A percentile compares a stretch with the other conserved stretches of the same genome.
Evolutionary conservation across 345 rosid genomes (phyloP).

Genomic region (Citrus unshiu): DNA sequence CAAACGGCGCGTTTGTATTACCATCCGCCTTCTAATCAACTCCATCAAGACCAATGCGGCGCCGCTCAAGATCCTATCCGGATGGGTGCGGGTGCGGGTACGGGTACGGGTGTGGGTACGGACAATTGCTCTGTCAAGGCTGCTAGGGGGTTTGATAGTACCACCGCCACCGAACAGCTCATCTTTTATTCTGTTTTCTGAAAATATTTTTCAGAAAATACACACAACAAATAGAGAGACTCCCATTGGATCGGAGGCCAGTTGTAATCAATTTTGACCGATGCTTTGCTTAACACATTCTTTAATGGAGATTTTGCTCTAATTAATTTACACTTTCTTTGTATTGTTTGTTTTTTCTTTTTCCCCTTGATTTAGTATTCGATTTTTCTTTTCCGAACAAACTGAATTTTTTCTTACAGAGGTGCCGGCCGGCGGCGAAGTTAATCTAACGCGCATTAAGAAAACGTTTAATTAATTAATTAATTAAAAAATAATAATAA

Average conservation of each 20-base stretch:
- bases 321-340: neutral
- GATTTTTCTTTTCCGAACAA: too few relatives aligned
- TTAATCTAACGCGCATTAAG: neutral
- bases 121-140: slow-evolving; percentile 10
- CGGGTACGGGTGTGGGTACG: neutral
- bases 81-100: neutral
- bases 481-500: too few relatives aligned
- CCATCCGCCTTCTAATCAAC: slow-evolving; percentile 50
- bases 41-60: slow-evolving; percentile 22
- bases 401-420: too few relatives aligned
- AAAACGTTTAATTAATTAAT: too few relatives aligned
- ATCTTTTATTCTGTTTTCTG: slow-evolving; percentile 24
- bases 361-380: too few relatives aligned
- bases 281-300: neutral
- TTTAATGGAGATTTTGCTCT: neutral
- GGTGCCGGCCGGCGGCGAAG: too few relatives aligned
- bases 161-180: slow-evolving; percentile 2
- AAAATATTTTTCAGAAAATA: neutral
- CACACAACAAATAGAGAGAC: neutral
- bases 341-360: neutral
- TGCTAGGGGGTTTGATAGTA: slow-evolving; percentile 4
- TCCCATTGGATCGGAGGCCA: too few relatives aligned
- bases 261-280: neutral
- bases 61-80: slow-evolving; percentile 4
- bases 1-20: slow-evolving; percentile 65